Conservation (phyloP, 495 filamentous ascomycete genomes). For the Lentithecium fluviatile region DNA sequence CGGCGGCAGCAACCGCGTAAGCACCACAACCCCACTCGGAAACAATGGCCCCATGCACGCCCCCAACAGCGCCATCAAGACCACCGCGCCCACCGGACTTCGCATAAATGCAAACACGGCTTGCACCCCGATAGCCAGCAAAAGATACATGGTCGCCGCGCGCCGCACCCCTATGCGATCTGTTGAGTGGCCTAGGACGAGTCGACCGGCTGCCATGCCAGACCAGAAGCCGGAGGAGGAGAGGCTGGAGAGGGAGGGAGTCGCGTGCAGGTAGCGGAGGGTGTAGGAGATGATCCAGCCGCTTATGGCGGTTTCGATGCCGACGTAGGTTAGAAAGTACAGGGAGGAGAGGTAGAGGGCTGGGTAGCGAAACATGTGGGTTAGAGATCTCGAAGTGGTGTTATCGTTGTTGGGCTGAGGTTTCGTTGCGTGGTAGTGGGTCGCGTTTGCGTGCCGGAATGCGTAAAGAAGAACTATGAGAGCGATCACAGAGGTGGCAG, state of each 20-base stretch:
- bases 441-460: constrained; percentile 15
- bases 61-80: constrained; percentile 13
- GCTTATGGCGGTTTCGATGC: constrained; percentile 23
- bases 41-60: constrained; percentile 29
- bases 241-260: constrained; percentile 5
- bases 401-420: not conserved
- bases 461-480: constrained; percentile 5
- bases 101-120: not conserved
- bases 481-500: constrained; percentile 1
- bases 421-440: constrained; percentile 11
- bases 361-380: constrained; percentile 15
- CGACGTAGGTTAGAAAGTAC: constrained; percentile 26
- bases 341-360: constrained; percentile 6
- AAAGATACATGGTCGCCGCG: constrained; percentile 9
- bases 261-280: constrained; percentile 6
- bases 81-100: not conserved
- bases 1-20: constrained; percentile 19
- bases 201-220: constrained; percentile 21
- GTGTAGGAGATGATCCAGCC: constrained; percentile 29
- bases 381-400: not conserved
- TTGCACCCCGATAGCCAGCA: constrained; percentile 14
- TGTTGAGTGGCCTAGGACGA: constrained; percentile 17
- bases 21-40: constrained; percentile 20
- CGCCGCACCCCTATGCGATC: constrained; percentile 13
- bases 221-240: constrained; percentile 22